Percentiles rank a stretch among this genome's conserved stretches.
Conservation (phyloP, 257 asterid species). For the Solanum dulcamara region DNA sequence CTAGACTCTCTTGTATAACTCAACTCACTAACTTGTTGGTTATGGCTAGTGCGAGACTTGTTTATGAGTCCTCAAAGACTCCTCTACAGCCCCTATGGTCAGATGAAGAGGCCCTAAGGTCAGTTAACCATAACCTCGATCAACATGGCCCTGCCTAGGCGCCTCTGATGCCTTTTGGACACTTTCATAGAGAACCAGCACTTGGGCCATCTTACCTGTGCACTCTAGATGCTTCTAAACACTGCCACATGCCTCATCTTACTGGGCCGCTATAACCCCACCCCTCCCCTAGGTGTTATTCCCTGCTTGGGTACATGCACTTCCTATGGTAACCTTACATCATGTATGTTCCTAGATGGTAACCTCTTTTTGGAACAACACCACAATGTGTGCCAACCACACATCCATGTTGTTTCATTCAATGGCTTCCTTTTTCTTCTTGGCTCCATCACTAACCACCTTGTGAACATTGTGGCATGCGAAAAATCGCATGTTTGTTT, state of each 20-base stretch:
- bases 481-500: background rate
- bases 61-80: background rate
- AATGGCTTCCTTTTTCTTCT: background rate
- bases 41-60: background rate
- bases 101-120: background rate
- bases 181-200: background rate
- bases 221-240: background rate
- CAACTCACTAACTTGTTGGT: background rate
- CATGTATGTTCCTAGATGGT: background rate
- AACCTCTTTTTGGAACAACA: background rate
- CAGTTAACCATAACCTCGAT: background rate
- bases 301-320: background rate
- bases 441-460: background rate
- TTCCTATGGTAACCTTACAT: background rate
- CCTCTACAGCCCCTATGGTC: background rate
- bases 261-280: background rate
- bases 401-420: background rate
- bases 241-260: background rate
- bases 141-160: background rate
- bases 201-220: background rate
- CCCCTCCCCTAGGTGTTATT: background rate
- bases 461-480: background rate
- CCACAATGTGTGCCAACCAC: background rate
- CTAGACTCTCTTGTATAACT: background rate
- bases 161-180: background rate